phyloP scores from a whole-genome alignment of 371 early-diverging fungal species.

The Saksenaea vasiformis region DNA sequence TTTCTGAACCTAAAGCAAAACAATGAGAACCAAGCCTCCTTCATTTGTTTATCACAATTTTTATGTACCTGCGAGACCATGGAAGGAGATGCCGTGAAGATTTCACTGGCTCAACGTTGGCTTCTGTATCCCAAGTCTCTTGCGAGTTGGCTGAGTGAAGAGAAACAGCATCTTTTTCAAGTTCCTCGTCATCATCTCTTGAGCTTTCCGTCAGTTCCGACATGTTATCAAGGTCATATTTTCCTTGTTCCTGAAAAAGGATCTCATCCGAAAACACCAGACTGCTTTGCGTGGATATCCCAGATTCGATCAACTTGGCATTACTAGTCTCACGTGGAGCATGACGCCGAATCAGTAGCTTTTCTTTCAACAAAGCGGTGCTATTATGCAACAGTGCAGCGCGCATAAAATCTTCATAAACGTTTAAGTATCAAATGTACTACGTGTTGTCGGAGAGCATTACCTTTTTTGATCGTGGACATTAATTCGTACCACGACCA shows the following conservation, averaged over 20 bases:
- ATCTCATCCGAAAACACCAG: constrained; percentile 9
- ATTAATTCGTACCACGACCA: constrained; percentile 77
- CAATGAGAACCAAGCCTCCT: not conserved
- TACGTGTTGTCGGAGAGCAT: not conserved
- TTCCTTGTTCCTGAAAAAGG: not conserved
- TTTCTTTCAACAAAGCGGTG: constrained; percentile 47
- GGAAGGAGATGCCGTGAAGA: constrained; percentile 14
- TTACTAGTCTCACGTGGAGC: constrained; percentile 20
- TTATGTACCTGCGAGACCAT: constrained; percentile 13
- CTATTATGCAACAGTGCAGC: constrained; percentile 50
- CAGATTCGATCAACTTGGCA: constrained; percentile 12
- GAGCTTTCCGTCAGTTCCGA: constrained; percentile 19
- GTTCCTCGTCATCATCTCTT: constrained; percentile 16
- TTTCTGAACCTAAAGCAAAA: constrained; percentile 17
- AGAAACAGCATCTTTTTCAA: constrained; percentile 20
- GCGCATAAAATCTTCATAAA: constrained; percentile 40
- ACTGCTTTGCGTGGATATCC: constrained; percentile 13
- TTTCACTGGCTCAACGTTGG: not conserved
- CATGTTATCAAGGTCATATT: constrained; percentile 9
- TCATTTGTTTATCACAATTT: no score
- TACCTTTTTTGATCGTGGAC: constrained; percentile 64
- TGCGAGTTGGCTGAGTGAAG: constrained; percentile 13
- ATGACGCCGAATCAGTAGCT: constrained; percentile 43
- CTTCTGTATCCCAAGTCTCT: not conserved
- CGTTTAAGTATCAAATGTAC: not conserved